A percentile compares a stretch with the other conserved stretches of the same genome.
These are phyloP conservation scores for Paraurostyla sp. DNA, from an alignment of 73 alveolate genomes.

Conservation along the genomic window DNA sequence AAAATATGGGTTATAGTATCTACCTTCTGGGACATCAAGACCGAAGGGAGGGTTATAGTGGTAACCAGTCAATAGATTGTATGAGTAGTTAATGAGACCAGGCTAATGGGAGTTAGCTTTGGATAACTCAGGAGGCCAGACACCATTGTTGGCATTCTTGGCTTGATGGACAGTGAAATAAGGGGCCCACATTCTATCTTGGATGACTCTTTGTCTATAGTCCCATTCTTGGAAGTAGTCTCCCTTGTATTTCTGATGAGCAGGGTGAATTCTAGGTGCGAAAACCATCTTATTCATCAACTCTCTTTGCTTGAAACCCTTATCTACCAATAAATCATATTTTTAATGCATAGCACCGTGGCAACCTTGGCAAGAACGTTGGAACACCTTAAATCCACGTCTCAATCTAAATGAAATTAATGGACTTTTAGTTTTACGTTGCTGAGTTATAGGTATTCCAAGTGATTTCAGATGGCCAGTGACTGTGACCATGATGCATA, in stretches of 20 bases:
- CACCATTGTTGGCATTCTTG: constrained; percentile 94
- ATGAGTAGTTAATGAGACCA: constrained; percentile 90
- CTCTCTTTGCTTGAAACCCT: constrained; percentile 94
- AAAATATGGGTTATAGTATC: constrained; percentile 94
- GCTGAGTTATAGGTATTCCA: constrained; percentile 92
- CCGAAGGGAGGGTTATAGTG: constrained; percentile 95
- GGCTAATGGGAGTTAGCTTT: constrained; percentile 88
- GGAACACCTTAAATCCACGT: constrained; percentile 95
- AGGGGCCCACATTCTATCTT: constrained; percentile 95
- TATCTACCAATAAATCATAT: constrained; percentile 91
- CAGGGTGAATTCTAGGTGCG: constrained; percentile 90
- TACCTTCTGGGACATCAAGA: constrained; percentile 95
- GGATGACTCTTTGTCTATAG: constrained; percentile 92
- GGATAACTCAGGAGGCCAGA: constrained; percentile 95
- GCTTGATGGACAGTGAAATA: constrained; percentile 96
- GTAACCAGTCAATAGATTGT: constrained; percentile 94
- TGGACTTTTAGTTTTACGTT: constrained; percentile 52
- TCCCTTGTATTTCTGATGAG: constrained; percentile 91
- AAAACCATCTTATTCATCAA: constrained; percentile 88
- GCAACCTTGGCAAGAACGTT: constrained; percentile 93
- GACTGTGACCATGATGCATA: constrained; percentile 89
- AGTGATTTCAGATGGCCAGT: constrained; percentile 94
- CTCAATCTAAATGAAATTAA: constrained; percentile 71
- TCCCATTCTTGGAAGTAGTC: constrained; percentile 96
- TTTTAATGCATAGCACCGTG: constrained; percentile 94